Evolutionary conservation across 2,329 filamentous ascomycete species (phyloP).

Genomic region (Capronia coronata): DNA sequence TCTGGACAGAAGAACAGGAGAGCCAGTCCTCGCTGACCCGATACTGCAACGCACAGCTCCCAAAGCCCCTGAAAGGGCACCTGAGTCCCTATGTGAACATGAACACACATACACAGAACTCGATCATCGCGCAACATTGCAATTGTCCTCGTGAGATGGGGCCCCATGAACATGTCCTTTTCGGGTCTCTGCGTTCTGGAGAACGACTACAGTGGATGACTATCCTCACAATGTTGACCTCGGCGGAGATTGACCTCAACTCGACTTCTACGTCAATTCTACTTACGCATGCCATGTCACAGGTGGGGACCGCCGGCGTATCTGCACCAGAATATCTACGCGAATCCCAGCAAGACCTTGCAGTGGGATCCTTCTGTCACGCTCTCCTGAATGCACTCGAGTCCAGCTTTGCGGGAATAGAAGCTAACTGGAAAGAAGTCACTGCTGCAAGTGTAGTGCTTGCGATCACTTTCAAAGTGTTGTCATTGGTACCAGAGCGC

Average conservation of each 20-base stretch:
- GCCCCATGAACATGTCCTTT: constrained; percentile 49
- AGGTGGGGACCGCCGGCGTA: constrained; percentile 38
- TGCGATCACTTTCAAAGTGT: constrained; percentile 38
- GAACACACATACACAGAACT: constrained; percentile 39
- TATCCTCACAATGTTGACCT: constrained; percentile 47
- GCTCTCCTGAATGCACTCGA: constrained; percentile 34
- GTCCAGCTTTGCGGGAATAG: constrained; percentile 33
- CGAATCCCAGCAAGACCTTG: constrained; percentile 29
- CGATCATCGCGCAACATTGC: constrained; percentile 46
- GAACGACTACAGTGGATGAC: constrained; percentile 51
- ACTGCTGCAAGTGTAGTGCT: constrained; percentile 39
- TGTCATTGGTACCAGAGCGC: constrained; percentile 34
- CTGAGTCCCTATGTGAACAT: constrained; percentile 12
- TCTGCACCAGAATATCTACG: constrained; percentile 5
- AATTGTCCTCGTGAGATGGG: constrained; percentile 46
- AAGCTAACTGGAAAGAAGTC: constrained; percentile 49
- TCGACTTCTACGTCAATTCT: constrained; percentile 45
- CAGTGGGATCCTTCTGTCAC: constrained; percentile 26
- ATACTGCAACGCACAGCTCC: constrained; percentile 11
- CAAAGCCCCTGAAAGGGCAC: neutral
- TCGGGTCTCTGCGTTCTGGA: constrained; percentile 47
- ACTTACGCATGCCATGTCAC: constrained; percentile 46
- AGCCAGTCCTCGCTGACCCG: constrained; percentile 7
- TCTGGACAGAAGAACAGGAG: constrained; percentile 25
- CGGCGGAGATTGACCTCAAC: constrained; percentile 47